Percentiles rank a stretch among this genome's conserved stretches.
Evolutionary conservation across 2,329 filamentous ascomycete genomes (phyloP).

Genomic region (Aspergillus texensis): DNA sequence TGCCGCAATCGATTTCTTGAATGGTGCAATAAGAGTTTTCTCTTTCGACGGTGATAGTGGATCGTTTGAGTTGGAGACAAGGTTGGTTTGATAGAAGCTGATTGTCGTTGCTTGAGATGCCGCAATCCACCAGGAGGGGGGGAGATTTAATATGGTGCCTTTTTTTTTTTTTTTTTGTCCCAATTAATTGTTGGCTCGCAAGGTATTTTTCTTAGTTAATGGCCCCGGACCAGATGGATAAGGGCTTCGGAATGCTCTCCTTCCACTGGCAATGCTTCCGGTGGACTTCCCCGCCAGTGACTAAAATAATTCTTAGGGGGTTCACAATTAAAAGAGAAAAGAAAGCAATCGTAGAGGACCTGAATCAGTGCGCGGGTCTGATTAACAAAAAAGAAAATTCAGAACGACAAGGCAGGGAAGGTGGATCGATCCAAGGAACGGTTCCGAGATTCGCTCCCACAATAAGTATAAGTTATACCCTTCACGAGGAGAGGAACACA

Average conservation of each 20-base stretch:
- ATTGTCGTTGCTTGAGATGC: neutral
- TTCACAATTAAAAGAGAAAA: neutral
- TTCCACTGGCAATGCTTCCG: slow-evolving; percentile 1
- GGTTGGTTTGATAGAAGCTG: neutral
- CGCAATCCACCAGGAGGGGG: neutral
- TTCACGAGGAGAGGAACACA: neutral
- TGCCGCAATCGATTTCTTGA: slow-evolving; percentile 25
- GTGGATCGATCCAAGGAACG: slow-evolving; percentile 19
- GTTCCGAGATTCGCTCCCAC: slow-evolving; percentile 25
- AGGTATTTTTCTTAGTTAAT: slow-evolving; percentile 9
- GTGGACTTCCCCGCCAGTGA: neutral
- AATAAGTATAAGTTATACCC: neutral
- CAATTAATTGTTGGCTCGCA: slow-evolving; percentile 3
- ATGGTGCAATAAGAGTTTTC: slow-evolving; percentile 23
- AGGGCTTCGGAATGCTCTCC: neutral
- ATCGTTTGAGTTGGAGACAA: neutral
- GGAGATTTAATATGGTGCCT: neutral
- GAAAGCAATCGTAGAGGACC: neutral
- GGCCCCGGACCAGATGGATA: neutral
- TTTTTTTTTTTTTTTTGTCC: neutral
- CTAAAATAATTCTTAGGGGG: neutral
- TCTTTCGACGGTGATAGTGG: neutral
- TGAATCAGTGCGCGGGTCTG: slow-evolving; percentile 1
- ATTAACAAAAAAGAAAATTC: neutral
- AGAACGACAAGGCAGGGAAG: neutral